These are phyloP conservation scores for Candolleomyces eurysporus DNA, from an alignment of 768 basidiomycete genomes.

Conservation along the genomic window DNA sequence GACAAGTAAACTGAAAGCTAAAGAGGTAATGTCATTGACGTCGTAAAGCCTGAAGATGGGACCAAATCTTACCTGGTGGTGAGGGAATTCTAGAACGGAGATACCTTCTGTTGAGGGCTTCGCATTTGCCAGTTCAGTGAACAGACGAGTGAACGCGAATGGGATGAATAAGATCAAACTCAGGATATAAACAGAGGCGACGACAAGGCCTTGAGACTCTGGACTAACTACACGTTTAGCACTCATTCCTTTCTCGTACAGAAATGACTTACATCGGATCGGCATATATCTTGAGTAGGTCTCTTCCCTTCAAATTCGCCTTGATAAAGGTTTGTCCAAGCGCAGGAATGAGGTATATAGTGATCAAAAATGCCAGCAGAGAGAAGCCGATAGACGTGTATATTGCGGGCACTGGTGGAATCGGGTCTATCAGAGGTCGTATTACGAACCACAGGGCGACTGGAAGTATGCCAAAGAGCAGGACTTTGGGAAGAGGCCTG, in stretches of 20 bases:
- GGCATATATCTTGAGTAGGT: slow-evolving; percentile 80
- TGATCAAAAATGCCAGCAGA: slow-evolving; percentile 74
- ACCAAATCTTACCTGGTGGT: slow-evolving; percentile 63
- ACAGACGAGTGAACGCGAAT: slow-evolving; percentile 83
- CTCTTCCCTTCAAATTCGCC: slow-evolving; percentile 81
- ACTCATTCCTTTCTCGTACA: neutral
- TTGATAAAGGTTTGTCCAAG: slow-evolving; percentile 78
- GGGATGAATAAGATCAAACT: slow-evolving; percentile 91
- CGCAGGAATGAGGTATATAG: slow-evolving; percentile 77
- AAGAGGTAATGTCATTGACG: neutral
- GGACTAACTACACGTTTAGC: slow-evolving; percentile 51
- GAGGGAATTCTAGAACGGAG: slow-evolving; percentile 67
- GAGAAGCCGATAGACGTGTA: slow-evolving; percentile 83
- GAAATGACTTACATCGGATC: slow-evolving; percentile 58
- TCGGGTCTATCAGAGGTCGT: slow-evolving; percentile 67
- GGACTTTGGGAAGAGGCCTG: slow-evolving; percentile 48
- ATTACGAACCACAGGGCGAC: slow-evolving; percentile 72
- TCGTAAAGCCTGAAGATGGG: neutral
- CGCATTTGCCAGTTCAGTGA: slow-evolving; percentile 44
- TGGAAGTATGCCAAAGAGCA: slow-evolving; percentile 62
- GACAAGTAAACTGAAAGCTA: slow-evolving; percentile 93
- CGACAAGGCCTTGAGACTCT: slow-evolving; percentile 90
- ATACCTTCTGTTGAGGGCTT: slow-evolving; percentile 56
- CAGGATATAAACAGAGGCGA: slow-evolving; percentile 85
- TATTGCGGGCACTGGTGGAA: slow-evolving; percentile 68